Base-by-base conservation (phyloP, 768 basidiomycete genomes). In the Phylloporus sp. region DNA sequence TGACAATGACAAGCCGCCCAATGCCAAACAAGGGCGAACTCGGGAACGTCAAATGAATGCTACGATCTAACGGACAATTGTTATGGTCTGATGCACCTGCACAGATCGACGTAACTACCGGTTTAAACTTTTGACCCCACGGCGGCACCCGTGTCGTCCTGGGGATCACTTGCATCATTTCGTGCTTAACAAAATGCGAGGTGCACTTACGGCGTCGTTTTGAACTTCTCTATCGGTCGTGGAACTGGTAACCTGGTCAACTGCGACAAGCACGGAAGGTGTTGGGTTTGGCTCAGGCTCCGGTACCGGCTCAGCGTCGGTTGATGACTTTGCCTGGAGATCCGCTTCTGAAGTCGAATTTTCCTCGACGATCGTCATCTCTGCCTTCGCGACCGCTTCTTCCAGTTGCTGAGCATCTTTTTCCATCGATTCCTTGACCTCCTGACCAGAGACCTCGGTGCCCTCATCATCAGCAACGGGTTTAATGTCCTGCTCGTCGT, bases 381-480 rank as follows among this genome's bases (percentile, higher is more conserved):
- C 42, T 6, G 17, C 44, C 42, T 41, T 37, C 10, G 48, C 57
- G 28, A 54, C 52, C 18, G 10, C 51, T 28, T 59, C 61, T 35
- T 70, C 64, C 15, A 24, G 50, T 46, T 46, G 54, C 46, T 64
- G 55, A n/a, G 67, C 59, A 18, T 60, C 56, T 35, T 58, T 53
- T 48, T 57, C 53, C 21, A 61, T 53, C 20, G 68, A 67, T 27
- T 66, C 62, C 36, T 64, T 59, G 39, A 69, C 48, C 21, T 66
- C 66, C 33, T 64, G 54, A 32, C 41, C 48, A 38, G 66, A 55
- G 27, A 62, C 55, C 31, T 43, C 48, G 2, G 64, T 64, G 11
- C 64, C 66, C 38, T 67, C 66, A 20, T 66, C 66, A 41, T 68
- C 68, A 3, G 46, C 42, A 38, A 60, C 46, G 24, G 61, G 49